Base-by-base conservation (phyloP, 2,329 filamentous ascomycete genomes). In the Helminthosporium solani region DNA sequence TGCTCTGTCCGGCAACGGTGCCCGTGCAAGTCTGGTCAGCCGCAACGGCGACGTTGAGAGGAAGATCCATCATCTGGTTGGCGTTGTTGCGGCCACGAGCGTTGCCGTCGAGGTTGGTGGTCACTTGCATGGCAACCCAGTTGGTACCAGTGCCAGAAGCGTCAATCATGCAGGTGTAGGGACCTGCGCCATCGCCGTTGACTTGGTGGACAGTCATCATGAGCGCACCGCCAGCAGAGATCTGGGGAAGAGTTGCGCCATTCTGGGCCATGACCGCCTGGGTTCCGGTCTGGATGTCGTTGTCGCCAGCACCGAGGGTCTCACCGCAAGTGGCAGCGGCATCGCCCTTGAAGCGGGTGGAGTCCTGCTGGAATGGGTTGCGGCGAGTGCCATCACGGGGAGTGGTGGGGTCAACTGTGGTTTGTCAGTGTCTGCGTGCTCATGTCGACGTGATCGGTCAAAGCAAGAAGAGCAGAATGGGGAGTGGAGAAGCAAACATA, bases 181-280 rank as follows among this genome's bases (percentile, higher is more conserved):
- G 82, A 9, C 84, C 84, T 48, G 80, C 83, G 47, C 84, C 84
- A 54, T 87, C 84, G 30, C 74, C 75, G 68, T 86, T 86, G 64
- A 86, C 82, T 65, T 86, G 83, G 70, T 85, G 83, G 8, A 86
- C 72, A 1, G 81, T 85, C 75, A 86, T 85, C 56, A 71, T 71
- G 49, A 86, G 57, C 44, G 74, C 57, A 46, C 83, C 84, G 39
- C 83, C 83, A 0, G 73, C 57, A 6, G 73, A 74, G 56, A 86
- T 71, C 70, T 86, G 82, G 9, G 84, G 82, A 19, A 86, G 77
- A 28, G 60, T 64, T 48, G 68, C 70, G 46, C 82, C 82, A 5
- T 77, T 84, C 64, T 77, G 74, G 47, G 74, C 72, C 73, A 86
- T 75, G 67, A 85, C 81, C 33, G 75, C 71, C 33, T 73, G 63